Percentiles rank a stretch among this genome's conserved stretches.
Conservation (phyloP, 805 yeast genomes). For the Kodamaea hsintzibuensis region DNA sequence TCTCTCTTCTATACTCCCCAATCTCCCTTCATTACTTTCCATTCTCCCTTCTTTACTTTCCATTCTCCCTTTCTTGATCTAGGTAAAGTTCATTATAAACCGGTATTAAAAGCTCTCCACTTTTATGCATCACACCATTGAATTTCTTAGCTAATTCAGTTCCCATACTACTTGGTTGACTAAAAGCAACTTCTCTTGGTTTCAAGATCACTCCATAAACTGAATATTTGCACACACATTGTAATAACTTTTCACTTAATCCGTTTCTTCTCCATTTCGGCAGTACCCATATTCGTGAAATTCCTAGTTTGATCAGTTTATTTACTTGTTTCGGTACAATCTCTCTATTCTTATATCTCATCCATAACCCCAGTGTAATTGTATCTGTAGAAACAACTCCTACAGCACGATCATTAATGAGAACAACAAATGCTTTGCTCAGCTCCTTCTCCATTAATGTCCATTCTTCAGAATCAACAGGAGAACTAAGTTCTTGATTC, state of each 20-base stretch:
- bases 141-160: constrained; percentile 56
- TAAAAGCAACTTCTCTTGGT: constrained; percentile 57
- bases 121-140: constrained; percentile 55
- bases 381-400: constrained; percentile 59
- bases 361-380: constrained; percentile 54
- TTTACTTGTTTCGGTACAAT: constrained; percentile 49
- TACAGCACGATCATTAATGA: constrained; percentile 48
- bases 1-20: no score
- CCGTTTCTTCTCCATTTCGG: constrained; percentile 50
- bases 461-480: constrained; percentile 36
- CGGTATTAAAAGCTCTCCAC: constrained; percentile 52
- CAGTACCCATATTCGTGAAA: constrained; percentile 47
- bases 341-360: constrained; percentile 52
- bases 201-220: constrained; percentile 50
- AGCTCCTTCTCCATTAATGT: constrained; percentile 13
- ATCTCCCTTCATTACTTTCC: no score
- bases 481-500: constrained; percentile 63
- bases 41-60: no score
- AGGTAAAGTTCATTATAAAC: constrained; percentile 43
- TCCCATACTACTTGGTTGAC: constrained; percentile 72
- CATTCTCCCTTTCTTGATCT: neutral
- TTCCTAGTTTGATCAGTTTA: constrained; percentile 30
- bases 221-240: constrained; percentile 43
- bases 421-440: constrained; percentile 47
- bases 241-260: constrained; percentile 47